Percentiles rank a stretch among this genome's conserved stretches.
These are phyloP conservation scores for Irpex lacteus DNA, from an alignment of 1,284 basidiomycete genomes.

Conservation along the genomic window DNA sequence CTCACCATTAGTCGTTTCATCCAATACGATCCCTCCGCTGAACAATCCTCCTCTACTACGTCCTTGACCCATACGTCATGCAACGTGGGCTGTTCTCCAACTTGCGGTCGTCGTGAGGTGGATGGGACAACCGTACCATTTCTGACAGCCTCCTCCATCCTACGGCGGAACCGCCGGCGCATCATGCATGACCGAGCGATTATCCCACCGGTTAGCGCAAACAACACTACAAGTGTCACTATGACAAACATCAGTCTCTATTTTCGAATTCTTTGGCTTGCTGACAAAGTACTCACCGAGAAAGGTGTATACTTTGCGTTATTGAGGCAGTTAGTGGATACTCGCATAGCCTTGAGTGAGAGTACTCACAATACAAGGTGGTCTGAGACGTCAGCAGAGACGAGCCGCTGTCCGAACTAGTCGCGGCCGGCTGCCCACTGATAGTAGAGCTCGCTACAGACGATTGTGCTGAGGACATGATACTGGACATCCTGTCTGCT, in stretches of 20 bases:
- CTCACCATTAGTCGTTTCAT: neutral
- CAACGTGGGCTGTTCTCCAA: constrained; percentile 9
- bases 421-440: neutral
- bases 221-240: constrained; percentile 13
- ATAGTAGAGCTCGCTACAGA: neutral
- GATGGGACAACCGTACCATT: constrained; percentile 13
- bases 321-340: too few relatives aligned
- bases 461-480: neutral
- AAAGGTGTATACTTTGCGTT: constrained; percentile 16
- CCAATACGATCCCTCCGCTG: neutral
- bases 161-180: constrained; percentile 5
- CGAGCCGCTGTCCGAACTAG: neutral
- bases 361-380: constrained; percentile 11
- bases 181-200: constrained; percentile 7
- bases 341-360: too few relatives aligned
- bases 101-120: neutral
- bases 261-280: too few relatives aligned
- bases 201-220: constrained; percentile 11
- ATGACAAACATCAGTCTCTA: too few relatives aligned
- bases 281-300: too few relatives aligned
- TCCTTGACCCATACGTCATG: constrained; percentile 4
- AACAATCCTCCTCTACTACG: neutral
- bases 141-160: constrained; percentile 13
- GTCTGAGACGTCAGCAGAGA: constrained; percentile 12
- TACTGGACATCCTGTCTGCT: neutral